These are phyloP conservation scores for Iris pallida DNA, from an alignment of 116 monocot genomes.

Conservation along the genomic window DNA sequence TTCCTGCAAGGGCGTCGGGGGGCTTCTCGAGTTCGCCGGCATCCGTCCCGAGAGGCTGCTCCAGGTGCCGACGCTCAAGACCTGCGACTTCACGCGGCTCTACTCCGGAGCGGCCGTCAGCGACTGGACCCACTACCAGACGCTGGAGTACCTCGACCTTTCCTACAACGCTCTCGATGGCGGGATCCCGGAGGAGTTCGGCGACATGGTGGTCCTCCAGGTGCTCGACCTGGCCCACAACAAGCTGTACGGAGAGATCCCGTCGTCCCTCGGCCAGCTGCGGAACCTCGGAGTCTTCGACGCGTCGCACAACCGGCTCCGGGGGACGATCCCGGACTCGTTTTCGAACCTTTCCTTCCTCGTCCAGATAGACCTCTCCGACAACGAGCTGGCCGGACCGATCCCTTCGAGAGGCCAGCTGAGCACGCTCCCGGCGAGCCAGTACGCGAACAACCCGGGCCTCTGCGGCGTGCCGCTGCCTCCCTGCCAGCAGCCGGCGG, in stretches of 20 bases:
- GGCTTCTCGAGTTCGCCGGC: conserved; percentile 64
- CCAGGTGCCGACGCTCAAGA: conserved; percentile 65
- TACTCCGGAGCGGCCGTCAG: conserved; percentile 68
- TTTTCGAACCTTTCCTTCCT: conserved; percentile 71
- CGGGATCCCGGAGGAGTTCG: conserved; percentile 58
- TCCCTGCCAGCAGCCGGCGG: conserved; percentile 29
- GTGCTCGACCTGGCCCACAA: conserved; percentile 83
- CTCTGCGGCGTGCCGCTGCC: conserved; percentile 72
- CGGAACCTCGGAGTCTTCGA: conserved; percentile 70
- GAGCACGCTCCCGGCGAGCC: conserved; percentile 69
- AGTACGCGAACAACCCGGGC: conserved; percentile 70
- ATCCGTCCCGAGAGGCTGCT: conserved; percentile 65
- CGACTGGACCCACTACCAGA: conserved; percentile 59
- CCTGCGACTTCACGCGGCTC: conserved; percentile 63
- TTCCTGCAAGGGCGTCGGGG: conserved; percentile 74
- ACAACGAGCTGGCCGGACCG: conserved; percentile 54
- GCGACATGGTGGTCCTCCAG: conserved; percentile 64
- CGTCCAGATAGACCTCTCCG: conserved; percentile 70
- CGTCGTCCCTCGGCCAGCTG: conserved; percentile 48
- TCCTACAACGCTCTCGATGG: conserved; percentile 74
- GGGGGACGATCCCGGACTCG: conserved; percentile 58
- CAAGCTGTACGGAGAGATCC: conserved; percentile 56
- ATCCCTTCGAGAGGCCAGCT: conserved; percentile 77
- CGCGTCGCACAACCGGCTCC: conserved; percentile 54
- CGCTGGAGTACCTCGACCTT: conserved; percentile 76